A percentile compares a stretch with the other conserved stretches of the same genome.
phyloP scores from a whole-genome alignment of 2,329 filamentous ascomycete species.

The Rutstroemia sp. region DNA sequence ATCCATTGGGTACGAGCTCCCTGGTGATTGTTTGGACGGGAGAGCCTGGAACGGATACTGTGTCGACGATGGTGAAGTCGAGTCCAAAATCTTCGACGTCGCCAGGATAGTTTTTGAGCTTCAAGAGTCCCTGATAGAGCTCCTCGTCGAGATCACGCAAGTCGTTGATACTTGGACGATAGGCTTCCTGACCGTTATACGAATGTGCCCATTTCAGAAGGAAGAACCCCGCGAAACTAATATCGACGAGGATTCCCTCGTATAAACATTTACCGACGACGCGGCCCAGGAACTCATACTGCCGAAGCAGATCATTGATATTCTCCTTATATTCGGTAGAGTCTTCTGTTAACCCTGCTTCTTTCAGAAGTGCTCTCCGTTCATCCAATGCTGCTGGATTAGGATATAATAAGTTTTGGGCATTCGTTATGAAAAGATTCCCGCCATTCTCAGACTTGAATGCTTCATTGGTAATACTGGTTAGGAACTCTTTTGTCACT shows the following conservation, averaged over 20 bases:
- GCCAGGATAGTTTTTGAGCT: constrained; percentile 78
- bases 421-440: constrained; percentile 73
- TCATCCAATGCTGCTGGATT: constrained; percentile 75
- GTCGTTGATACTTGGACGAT: constrained; percentile 91
- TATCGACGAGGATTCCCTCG: constrained; percentile 89
- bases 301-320: constrained; percentile 55
- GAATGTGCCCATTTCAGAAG: constrained; percentile 88
- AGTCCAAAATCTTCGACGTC: constrained; percentile 74
- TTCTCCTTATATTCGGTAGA: constrained; percentile 49
- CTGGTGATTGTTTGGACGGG: constrained; percentile 58
- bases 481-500: constrained; percentile 95
- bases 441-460: constrained; percentile 52
- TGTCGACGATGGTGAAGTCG: constrained; percentile 88
- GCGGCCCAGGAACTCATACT: constrained; percentile 87
- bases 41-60: constrained; percentile 39
- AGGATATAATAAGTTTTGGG: constrained; percentile 80
- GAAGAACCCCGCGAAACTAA: constrained; percentile 92
- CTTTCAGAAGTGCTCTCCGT: constrained; percentile 49
- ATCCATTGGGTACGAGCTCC: constrained; percentile 70
- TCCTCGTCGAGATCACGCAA: constrained; percentile 84
- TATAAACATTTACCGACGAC: constrained; percentile 96
- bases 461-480: constrained; percentile 77
- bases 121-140: constrained; percentile 76
- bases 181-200: constrained; percentile 59
- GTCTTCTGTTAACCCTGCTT: constrained; percentile 43